Conservation (phyloP, 2,329 filamentous ascomycete species). For the Hymenoscyphus salicellus region DNA sequence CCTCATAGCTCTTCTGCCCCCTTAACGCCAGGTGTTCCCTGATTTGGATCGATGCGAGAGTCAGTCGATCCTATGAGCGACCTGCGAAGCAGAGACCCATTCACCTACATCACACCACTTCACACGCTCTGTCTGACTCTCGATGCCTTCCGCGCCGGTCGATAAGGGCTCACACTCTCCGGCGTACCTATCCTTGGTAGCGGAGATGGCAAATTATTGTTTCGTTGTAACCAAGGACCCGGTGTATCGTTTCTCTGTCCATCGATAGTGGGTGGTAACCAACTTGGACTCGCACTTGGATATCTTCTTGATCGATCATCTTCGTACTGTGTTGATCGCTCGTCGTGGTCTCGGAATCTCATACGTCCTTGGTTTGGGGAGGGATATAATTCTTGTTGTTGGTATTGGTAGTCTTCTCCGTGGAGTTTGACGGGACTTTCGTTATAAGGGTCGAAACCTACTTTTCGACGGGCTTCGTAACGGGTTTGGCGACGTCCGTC, state of each 20-base stretch:
- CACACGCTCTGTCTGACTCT: constrained; percentile 20
- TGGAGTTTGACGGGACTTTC: constrained; percentile 62
- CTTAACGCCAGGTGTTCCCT: constrained; percentile 23
- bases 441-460: constrained; percentile 71
- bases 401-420: constrained; percentile 63
- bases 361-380: constrained; percentile 13
- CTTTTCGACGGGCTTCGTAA: constrained; percentile 56
- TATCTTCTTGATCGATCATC: constrained; percentile 11
- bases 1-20: not conserved
- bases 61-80: constrained; percentile 33
- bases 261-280: constrained; percentile 15
- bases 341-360: constrained; percentile 22
- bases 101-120: too few species aligned
- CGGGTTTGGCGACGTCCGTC: constrained; percentile 58
- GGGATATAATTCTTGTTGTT: constrained; percentile 22
- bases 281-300: not conserved
- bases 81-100: constrained; percentile 31
- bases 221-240: constrained; percentile 27
- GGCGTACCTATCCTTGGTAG: constrained; percentile 23
- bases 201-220: constrained; percentile 16
- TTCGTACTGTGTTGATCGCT: constrained; percentile 25
- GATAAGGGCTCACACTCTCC: constrained; percentile 23
- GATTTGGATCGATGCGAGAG: constrained; percentile 33
- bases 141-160: constrained; percentile 23
- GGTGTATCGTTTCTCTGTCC: constrained; percentile 21